These are phyloP conservation scores for Rhodotorula paludigena DNA, from an alignment of 768 basidiomycete genomes.

Conservation along the genomic window DNA sequence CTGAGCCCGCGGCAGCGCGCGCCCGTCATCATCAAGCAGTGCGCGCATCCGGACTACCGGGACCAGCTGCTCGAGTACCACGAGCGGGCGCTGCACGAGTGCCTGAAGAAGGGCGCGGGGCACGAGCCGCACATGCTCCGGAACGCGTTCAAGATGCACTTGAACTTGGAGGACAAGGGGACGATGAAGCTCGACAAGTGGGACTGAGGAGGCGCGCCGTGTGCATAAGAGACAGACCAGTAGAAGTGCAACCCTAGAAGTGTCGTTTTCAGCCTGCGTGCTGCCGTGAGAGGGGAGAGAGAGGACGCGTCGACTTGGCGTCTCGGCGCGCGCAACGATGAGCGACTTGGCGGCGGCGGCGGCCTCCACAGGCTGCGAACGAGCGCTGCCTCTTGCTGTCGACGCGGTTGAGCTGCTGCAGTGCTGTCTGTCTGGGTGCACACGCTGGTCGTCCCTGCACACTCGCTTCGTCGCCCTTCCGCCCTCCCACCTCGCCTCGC, in stretches of 20 bases:
- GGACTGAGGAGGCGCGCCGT: slow-evolving; percentile 12
- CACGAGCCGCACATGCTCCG: slow-evolving; percentile 44
- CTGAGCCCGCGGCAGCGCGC: slow-evolving; percentile 43
- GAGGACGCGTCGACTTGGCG: no score
- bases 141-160: slow-evolving; percentile 7
- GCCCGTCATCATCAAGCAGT: slow-evolving; percentile 39
- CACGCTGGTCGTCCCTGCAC: background rate
- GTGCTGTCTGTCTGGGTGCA: no score
- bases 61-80: slow-evolving; percentile 43
- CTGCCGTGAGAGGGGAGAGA: no score
- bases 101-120: slow-evolving; percentile 37
- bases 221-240: no score
- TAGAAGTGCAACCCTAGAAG: no score
- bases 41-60: slow-evolving; percentile 43
- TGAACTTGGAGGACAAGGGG: slow-evolving; percentile 39
- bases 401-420: no score
- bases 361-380: no score
- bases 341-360: no score
- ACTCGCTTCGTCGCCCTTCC: no score
- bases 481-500: background rate
- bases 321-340: no score
- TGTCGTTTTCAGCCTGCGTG: no score
- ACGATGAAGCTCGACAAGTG: slow-evolving; percentile 44
- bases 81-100: slow-evolving; percentile 42
- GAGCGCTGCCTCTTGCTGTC: no score